phyloP scores from a whole-genome alignment of 106 monocot species.

The Narthecium ossifragum region DNA sequence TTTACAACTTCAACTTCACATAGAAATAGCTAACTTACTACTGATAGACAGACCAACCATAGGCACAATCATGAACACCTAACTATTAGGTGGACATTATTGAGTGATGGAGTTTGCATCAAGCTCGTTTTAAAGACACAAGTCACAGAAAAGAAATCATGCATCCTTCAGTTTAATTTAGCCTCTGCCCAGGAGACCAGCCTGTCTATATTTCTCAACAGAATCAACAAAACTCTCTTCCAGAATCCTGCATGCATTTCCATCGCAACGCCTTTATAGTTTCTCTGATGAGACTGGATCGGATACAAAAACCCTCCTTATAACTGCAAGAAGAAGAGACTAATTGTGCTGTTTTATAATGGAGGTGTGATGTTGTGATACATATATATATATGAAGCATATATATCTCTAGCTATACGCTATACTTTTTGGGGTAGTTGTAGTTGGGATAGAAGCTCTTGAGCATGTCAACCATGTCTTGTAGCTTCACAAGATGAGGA shows the following conservation, averaged over 20 bases:
- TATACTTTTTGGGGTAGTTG: slow-evolving; percentile 49
- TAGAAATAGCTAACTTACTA: too few species aligned
- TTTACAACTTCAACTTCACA: too few species aligned
- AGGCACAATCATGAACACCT: too few species aligned
- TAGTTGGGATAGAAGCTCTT: slow-evolving; percentile 55
- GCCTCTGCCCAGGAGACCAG: slow-evolving; percentile 26
- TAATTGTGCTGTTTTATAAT: neutral
- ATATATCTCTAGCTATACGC: neutral
- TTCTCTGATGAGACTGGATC: slow-evolving; percentile 19
- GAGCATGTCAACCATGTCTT: slow-evolving; percentile 29
- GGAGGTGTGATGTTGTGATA: neutral
- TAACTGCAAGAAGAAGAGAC: slow-evolving; percentile 8
- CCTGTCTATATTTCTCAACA: slow-evolving; percentile 23
- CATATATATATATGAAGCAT: too few species aligned
- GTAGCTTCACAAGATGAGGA: slow-evolving; percentile 13
- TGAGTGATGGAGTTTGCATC: too few species aligned
- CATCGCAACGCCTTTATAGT: slow-evolving; percentile 31
- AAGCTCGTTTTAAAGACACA: too few species aligned
- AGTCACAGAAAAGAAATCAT: too few species aligned
- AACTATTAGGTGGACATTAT: too few species aligned
- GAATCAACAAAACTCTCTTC: slow-evolving; percentile 27
- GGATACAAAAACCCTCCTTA: slow-evolving; percentile 12
- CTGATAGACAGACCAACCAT: too few species aligned
- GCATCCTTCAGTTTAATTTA: too few species aligned
- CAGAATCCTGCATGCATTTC: slow-evolving; percentile 26